phyloP scores from a whole-genome alignment of 2,329 filamentous ascomycete genomes.

The Xylariaceae sp. region DNA sequence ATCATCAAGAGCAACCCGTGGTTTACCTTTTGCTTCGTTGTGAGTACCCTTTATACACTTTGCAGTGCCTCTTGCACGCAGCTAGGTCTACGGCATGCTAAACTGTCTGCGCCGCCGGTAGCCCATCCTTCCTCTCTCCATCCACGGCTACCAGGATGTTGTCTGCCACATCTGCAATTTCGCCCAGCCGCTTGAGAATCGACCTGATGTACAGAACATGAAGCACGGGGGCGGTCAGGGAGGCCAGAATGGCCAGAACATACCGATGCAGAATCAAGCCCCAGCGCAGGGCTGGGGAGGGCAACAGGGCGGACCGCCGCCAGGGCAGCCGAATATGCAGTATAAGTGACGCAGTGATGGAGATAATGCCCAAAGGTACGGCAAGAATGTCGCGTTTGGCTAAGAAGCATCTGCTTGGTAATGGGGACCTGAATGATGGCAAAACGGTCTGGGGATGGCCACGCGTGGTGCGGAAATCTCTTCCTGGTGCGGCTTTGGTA shows the following conservation, averaged over 20 bases:
- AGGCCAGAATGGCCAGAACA: slow-evolving; percentile 22
- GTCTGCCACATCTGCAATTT: slow-evolving; percentile 74
- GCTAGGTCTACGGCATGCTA: slow-evolving; percentile 2
- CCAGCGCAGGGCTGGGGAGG: slow-evolving; percentile 16
- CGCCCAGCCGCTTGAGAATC: slow-evolving; percentile 59
- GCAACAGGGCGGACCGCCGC: slow-evolving; percentile 8
- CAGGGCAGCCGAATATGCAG: slow-evolving; percentile 23
- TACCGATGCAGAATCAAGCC: slow-evolving; percentile 32
- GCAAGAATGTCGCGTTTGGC: too few relatives aligned
- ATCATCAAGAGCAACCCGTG: slow-evolving; percentile 64
- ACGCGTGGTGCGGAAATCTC: too few relatives aligned
- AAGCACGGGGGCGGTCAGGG: slow-evolving; percentile 38
- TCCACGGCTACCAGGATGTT: slow-evolving; percentile 65
- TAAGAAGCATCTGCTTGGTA: neutral
- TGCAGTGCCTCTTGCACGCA: neutral
- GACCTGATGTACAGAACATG: slow-evolving; percentile 53
- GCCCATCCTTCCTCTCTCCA: slow-evolving; percentile 68
- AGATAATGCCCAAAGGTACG: too few relatives aligned
- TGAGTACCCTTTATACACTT: slow-evolving; percentile 31
- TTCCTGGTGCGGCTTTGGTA: too few relatives aligned
- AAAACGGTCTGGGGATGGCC: too few relatives aligned
- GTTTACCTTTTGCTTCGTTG: slow-evolving; percentile 77
- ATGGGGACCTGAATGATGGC: too few relatives aligned
- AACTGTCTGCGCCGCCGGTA: slow-evolving; percentile 22
- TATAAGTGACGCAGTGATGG: slow-evolving; percentile 13